Evolutionary conservation across 805 yeast genomes (phyloP), one percentile per base, ranked within the genome.

Genomic region (Tetrapisispora namnaoensis): DNA sequence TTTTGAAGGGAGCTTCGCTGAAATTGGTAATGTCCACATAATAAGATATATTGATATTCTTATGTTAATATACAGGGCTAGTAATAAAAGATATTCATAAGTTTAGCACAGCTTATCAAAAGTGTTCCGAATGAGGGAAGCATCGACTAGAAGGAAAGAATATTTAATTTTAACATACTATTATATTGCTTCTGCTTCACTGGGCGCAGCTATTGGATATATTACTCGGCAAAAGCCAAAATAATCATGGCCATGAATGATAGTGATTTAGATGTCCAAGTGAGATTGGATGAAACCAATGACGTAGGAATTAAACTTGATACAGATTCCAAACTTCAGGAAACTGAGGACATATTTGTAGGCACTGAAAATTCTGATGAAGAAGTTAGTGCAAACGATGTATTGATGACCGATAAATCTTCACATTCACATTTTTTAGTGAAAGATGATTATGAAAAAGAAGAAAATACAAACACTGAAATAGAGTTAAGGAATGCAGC

Each of bases 401-500:
- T 16, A 8, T 7, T 8, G 22, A 40, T 9, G 34, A 40, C 4
- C 14, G 35, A 32, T 6, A 14, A 32, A 10, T 32, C 35, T 32
- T 32, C n/a, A 32, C 6, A 32, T 11, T 32, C 35, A 4, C 5
- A 8, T 8, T 16, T 2, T 11, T 27, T 35, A 18, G 22, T 18
- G 22, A 18, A 30, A 13, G 38, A 18, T 10, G 45, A 34, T 9
- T 21, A 27, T 21, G 32, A 35, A 13, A 16, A 21, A 4, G 40
- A 43, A 7, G 40, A 34, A 9, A 36, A 18, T 27, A 18, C 8
- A 10, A 9, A 17, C 18, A 37, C 17, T 28, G 36, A 20, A 17
- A 28, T 3, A 10, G 42, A 38, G 16, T 17, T 38, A 5, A 40
- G 16, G 37, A 40, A 52, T 34, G 63, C 60, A 7, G 67, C 67